Base-by-base conservation (phyloP, 345 rosid species). In the Populus alba region DNA sequence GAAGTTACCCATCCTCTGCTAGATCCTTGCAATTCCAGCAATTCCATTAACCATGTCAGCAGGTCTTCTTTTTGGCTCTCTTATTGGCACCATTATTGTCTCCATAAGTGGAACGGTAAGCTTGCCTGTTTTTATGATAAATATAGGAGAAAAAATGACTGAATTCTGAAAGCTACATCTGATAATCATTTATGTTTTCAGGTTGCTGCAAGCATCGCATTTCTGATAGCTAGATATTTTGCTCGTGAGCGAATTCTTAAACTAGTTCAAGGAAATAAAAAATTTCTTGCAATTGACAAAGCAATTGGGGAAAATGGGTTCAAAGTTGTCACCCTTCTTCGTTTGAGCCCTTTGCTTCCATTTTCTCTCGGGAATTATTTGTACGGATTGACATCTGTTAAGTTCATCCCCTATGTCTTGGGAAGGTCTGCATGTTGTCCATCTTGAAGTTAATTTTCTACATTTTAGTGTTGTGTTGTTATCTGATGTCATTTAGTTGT, bases 21-120 rank as follows among this genome's bases (percentile, higher is more conserved):
- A 95, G 99, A 84, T 95, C 77, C 88, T 95, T 85, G 99, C 99
- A 18, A 91, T 95, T 82, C 99, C 99, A 2, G 98, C 99, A 57
- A 88, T 95, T 70, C 99, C 98, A 16, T 88, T 95, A 85, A 96
- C 99, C 18, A 92, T 96, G 97, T 92, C 98, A 22, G 98, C 99
- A 71, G 99, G 99, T 85, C 97, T 96, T 87, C 97, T 96, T 85
- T 94, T 96, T 10, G 99, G 99, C 72, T 87, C 97, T 35, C 25
- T 89, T 7, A 75, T 89, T 78, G 99, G 99, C 83, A 94, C 99
- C 71, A 87, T 96, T 81, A 88, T 96, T 43, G 99, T 96, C 75
- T 96, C 99, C n/a, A 89, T 96, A 72, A 94, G 99, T 83, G 99
- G 99, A 86, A 94, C 97, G 23, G 99, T 96, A 79, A 88, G 97